Conservation (phyloP, 176 grass and related monocot genomes). For the Aegilops bicornis region DNA sequence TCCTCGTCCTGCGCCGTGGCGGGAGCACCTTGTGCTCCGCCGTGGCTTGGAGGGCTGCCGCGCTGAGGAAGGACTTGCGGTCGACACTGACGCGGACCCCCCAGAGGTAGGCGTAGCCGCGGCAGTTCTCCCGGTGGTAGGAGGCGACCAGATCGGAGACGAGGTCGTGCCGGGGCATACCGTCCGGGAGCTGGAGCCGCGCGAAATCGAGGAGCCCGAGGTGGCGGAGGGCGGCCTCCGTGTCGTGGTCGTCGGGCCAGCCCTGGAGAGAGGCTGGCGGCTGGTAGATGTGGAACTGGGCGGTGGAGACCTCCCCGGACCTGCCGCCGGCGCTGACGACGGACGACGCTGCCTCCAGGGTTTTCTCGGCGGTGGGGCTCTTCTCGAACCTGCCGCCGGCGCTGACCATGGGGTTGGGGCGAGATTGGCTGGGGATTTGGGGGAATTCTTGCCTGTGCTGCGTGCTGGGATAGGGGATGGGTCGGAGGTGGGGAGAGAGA, state of each 20-base stretch:
- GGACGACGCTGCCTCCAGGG: conserved; percentile 22
- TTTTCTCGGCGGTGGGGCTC: not conserved
- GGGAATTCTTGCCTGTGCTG: not conserved
- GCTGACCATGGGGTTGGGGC: not conserved
- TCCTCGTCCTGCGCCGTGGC: not conserved
- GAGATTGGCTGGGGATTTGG: not conserved
- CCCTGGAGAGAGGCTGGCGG: not conserved
- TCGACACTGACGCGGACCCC: conserved; percentile 50
- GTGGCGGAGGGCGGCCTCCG: conserved; percentile 53
- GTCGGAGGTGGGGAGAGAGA: not conserved
- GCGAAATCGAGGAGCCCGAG: conserved; percentile 71
- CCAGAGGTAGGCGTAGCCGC: conserved; percentile 49
- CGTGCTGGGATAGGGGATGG: not conserved
- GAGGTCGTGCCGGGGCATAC: conserved; percentile 39
- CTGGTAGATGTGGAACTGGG: not conserved
- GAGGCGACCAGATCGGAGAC: conserved; percentile 57
- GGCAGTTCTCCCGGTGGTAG: conserved; percentile 50
- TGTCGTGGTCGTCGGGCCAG: not conserved
- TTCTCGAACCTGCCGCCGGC: not conserved
- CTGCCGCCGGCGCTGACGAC: not conserved
- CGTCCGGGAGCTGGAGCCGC: conserved; percentile 38
- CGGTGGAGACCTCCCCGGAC: not conserved
- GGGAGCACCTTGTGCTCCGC: conserved; percentile 18
- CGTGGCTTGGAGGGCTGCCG: conserved; percentile 55
- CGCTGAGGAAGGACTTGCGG: conserved; percentile 49